Base-by-base conservation (phyloP, 352 stramenopile genomes). In the Globisporangium heterothallicum region DNA sequence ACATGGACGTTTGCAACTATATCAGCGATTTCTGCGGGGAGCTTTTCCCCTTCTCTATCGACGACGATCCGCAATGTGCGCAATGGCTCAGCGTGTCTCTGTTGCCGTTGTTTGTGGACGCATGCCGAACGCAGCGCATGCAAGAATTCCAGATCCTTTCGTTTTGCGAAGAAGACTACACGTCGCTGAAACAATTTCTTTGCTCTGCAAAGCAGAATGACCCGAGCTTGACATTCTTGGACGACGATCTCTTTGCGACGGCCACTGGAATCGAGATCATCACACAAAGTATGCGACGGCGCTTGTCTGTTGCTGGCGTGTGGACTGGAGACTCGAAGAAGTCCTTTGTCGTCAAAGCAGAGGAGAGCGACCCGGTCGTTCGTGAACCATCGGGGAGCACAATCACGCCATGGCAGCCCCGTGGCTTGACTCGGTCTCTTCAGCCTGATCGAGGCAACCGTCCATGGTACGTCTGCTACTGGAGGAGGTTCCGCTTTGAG, bases 231-330 rank as follows among this genome's bases (percentile, higher is more conserved):
- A 72, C 73, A 27, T 92, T 92, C 43, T 58, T 92, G 6, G 77
- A 89, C 49, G 80, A 92, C 30, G 75, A 86, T n/a, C 53, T 84
- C 26, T 92, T 89, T 34, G 72, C 55, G 2, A 69, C 77, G 30
- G 76, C 74, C 3, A 72, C 69, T 16, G 80, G 80, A 1, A 83
- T 92, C 42, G 80, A 92, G 46, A 85, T 89, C 36, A 92, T 92
- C 16, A 76, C 78, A 0, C 75, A 89, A 52, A 70, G 59, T 40
- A 88, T 90, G 78, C 74, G 81, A 2, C 67, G 77, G 16, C 76
- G 81, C 18, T 56, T 92, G 46, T 90, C 77, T 19, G 73, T 90
- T 27, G 81, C 81, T 48, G 81, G 81, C 34, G 74, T 92, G 22
- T 92, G 78, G 81, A 73, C 61, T 22, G 66, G 64, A 32, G 75